phyloP scores from a whole-genome alignment of 73 alveolate genomes.

The Breviolum minutum region DNA sequence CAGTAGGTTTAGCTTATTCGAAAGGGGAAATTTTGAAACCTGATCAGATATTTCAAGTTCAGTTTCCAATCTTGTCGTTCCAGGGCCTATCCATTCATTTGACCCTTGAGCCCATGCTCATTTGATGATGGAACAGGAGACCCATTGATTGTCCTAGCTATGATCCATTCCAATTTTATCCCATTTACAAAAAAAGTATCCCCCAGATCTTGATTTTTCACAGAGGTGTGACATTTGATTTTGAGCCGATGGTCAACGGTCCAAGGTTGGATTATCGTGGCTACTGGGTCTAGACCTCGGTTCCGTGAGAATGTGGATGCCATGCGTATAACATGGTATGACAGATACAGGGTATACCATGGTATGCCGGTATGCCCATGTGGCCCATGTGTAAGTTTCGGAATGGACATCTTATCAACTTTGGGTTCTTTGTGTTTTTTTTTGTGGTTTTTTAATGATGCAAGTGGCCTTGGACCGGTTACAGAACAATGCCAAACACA shows the following conservation, averaged over 20 bases:
- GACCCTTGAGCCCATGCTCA: no score
- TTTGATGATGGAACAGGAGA: background rate
- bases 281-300: constrained; percentile 45
- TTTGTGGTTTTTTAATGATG: background rate
- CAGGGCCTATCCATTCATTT: no score
- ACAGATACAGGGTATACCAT: no score
- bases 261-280: constrained; percentile 86
- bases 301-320: background rate
- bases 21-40: background rate
- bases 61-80: no score
- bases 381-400: background rate
- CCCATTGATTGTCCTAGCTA: no score
- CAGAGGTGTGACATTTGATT: no score
- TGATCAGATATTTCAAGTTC: background rate
- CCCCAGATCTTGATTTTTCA: no score
- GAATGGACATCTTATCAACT: background rate
- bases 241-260: background rate
- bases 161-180: no score
- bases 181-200: no score
- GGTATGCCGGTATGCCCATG: background rate
- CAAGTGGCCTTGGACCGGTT: background rate
- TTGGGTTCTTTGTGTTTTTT: background rate
- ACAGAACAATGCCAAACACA: background rate
- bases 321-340: background rate
- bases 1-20: background rate